Base-by-base conservation (phyloP, 768 basidiomycete species). In the Termitomyces sp. region DNA sequence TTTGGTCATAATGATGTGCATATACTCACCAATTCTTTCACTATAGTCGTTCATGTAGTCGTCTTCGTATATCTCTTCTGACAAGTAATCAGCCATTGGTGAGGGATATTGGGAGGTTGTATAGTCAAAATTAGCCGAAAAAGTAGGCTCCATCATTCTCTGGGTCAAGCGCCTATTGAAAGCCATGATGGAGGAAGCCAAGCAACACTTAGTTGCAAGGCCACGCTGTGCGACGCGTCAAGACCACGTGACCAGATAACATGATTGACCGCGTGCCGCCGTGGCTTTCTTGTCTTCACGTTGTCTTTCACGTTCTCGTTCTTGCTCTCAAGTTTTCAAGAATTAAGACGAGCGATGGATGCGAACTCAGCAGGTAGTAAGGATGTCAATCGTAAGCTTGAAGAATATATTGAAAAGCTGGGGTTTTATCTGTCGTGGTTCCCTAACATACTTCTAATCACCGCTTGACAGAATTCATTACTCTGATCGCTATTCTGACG, bases 401-500 rank as follows among this genome's bases (percentile, higher is more conserved):
- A 90, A 63, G 88, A 91, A 68, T 90, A 87, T 66, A 88, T 90
- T 55, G 86, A 89, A 68, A 90, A 86, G 90, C 88, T 58, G 74
- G 65, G 55, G 26, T 53, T 39, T 32, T 55, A 43, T 61, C 59
- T 24, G 47, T 59, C 13, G 16, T 47, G 46, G 18, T 47, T 51
- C 44, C n/a, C 24, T 49, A 13, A 42, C 56, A 16, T 24, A 56
- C 57, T 65, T 62, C 56, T 59, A 44, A 63, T 61, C 57, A 50
- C 36, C 44, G 29, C 56, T 49, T 55, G 63, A 41, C 57, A 93
- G 91, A 70, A 94, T 94, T 65, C 87, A 92, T 67, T 94, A 94
- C 68, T 94, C 92, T 59, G 90, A 93, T 72, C 86, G 91, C 61
- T 94, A 98, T 71, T 83, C 90, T 8, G 95, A 98, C 72, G 92